phyloP scores from a whole-genome alignment of 306 rosid species.

The Phaseolus lunatus region DNA sequence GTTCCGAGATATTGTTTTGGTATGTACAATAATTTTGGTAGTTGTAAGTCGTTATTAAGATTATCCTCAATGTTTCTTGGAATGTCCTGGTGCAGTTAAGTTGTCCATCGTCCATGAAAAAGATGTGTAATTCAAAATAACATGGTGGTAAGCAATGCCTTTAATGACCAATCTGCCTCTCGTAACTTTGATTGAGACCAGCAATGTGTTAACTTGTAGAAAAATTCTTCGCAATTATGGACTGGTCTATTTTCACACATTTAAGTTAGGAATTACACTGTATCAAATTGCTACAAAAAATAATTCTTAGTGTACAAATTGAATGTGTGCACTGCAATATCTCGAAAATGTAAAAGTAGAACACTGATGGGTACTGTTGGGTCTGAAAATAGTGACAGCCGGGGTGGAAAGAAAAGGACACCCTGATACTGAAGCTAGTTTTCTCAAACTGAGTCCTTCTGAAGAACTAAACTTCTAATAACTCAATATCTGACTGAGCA shows the following conservation, averaged over 20 bases:
- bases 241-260: constrained; percentile 7
- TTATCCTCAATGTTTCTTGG: constrained; percentile 38
- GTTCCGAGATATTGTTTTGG: not conserved
- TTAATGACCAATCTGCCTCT: constrained; percentile 35
- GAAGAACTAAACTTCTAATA: not conserved
- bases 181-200: constrained; percentile 43
- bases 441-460: constrained; percentile 1
- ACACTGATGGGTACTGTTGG: constrained; percentile 15
- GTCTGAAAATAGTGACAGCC: constrained; percentile 40
- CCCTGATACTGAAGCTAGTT: not conserved
- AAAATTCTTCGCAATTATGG: not conserved
- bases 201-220: not conserved
- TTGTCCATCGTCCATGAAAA: constrained; percentile 41
- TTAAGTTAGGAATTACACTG: not conserved
- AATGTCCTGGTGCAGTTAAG: constrained; percentile 38
- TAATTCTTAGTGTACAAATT: constrained; percentile 7
- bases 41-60: constrained; percentile 36
- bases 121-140: constrained; percentile 35
- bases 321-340: constrained; percentile 23
- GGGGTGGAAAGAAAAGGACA: constrained; percentile 29
- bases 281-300: not conserved
- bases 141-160: constrained; percentile 37
- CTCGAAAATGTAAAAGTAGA: constrained; percentile 35
- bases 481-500: not conserved
- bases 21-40: not conserved